Evolutionary conservation across 2,329 filamentous ascomycete species (phyloP), one percentile per base, ranked within the genome.

Genomic region (Knoxdaviesia proteae): DNA sequence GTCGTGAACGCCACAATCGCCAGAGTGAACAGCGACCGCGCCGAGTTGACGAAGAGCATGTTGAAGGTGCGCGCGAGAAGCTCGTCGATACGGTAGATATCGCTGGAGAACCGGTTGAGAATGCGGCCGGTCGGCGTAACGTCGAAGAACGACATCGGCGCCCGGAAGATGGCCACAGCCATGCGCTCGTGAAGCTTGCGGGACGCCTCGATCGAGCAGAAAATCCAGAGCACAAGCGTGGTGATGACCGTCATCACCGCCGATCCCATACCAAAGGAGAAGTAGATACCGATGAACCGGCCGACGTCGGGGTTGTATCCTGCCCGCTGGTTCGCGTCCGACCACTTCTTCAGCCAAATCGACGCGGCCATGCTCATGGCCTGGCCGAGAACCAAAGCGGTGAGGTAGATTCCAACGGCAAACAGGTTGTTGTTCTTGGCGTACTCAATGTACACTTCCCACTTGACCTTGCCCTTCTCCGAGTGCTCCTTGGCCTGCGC

Each of bases 111-210:
- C 43, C 90, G 74, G 58, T 98, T 98, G 46, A 98, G 67, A 53
- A 98, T 94, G 45, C 92, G 77, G n/a, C 90, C 90, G 48, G 87
- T 80, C 3, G 90, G 90, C 2, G 90, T 98, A 1, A 87, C 94
- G 58, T 98, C 92, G 52, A 98, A 98, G 63, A 98, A 98, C 52
- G 77, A 90, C 90, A 98, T 98, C 43, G 90, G 92, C 35, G 86
- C 92, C 50, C 90, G 74, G 69, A 98, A 98, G 52, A 96, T 94
- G 11, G 90, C 86, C 53, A 81, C 90, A 38, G 88, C 88, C 90
- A 98, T 96, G 49, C 84, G 73, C 62, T 96, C 90, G 57, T 98
- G 90, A 44, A 98, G 69, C 63, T 96, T 98, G 48, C 90, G 76
- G 20, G 88, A 94, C 41, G 90, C 90, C 72, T 98, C 90, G 48